phyloP scores from a whole-genome alignment of 805 yeast genomes.

The Candida hungchunana region DNA sequence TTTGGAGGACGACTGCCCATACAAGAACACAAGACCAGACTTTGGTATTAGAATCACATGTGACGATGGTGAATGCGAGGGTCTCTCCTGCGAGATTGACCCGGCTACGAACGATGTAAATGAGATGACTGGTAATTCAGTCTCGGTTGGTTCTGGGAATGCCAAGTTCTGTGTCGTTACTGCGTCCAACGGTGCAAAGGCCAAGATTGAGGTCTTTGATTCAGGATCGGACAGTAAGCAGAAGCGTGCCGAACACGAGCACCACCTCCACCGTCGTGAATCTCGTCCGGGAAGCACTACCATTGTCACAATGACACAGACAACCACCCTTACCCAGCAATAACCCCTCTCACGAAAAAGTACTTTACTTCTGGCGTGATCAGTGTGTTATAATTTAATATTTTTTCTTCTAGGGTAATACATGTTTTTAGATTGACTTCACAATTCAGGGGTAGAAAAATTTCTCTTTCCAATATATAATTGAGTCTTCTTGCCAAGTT shows the following conservation, averaged over 20 bases:
- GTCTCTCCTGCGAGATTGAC: constrained; percentile 79
- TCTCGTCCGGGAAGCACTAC: constrained; percentile 4
- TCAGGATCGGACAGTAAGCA: constrained; percentile 2
- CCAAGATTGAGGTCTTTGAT: constrained; percentile 68
- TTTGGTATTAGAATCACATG: constrained; percentile 76
- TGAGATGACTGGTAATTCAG: constrained; percentile 39
- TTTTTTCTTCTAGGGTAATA: too few relatives aligned
- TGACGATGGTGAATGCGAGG: constrained; percentile 66
- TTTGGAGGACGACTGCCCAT: constrained; percentile 53
- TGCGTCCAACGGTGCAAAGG: constrained; percentile 57
- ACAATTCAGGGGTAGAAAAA: too few relatives aligned
- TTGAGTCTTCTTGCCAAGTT: too few relatives aligned
- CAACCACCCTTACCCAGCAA: neutral
- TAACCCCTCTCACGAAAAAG: neutral
- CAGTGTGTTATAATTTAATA: too few relatives aligned
- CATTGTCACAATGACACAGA: constrained; percentile 3
- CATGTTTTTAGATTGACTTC: too few relatives aligned
- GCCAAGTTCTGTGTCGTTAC: constrained; percentile 85
- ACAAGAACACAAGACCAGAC: constrained; percentile 49
- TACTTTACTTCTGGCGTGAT: neutral
- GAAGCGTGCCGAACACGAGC: constrained; percentile 11
- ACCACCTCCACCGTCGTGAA: constrained; percentile 10
- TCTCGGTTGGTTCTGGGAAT: constrained; percentile 53
- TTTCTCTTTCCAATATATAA: too few relatives aligned
- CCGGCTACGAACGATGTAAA: constrained; percentile 62